Conservation (phyloP, 495 filamentous ascomycete genomes). For the Tuber magnatum region DNA sequence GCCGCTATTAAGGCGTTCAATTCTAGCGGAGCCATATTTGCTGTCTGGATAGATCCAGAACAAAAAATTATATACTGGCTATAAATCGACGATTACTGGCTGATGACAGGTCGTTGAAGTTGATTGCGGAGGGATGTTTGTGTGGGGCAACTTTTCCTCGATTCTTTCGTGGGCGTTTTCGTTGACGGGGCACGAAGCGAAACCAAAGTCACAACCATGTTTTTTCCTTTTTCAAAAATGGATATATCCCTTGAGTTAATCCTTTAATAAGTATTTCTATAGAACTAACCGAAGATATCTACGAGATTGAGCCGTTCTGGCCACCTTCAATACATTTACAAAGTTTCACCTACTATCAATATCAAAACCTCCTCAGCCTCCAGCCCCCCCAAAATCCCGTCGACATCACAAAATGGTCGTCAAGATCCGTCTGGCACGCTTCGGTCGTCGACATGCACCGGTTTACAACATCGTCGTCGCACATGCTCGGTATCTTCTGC, state of each 20-base stretch:
- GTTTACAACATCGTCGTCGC: conserved; percentile 97
- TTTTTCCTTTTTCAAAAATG: conserved; percentile 3
- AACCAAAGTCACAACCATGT: conserved; percentile 34
- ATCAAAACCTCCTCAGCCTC: not conserved
- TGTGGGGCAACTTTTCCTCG: conserved; percentile 5
- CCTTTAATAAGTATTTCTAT: not conserved
- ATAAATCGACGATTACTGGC: not conserved
- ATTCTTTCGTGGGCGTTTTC: conserved; percentile 1
- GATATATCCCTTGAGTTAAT: not conserved
- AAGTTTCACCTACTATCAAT: not conserved
- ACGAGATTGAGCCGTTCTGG: conserved; percentile 11
- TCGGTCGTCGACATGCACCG: conserved; percentile 75
- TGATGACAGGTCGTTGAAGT: not conserved
- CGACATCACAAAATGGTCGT: conserved; percentile 66
- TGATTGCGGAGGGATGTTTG: conserved; percentile 1
- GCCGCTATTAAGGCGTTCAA: conserved; percentile 48
- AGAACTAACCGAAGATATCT: not conserved
- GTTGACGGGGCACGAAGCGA: not conserved
- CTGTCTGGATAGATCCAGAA: not conserved
- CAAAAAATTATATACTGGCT: not conserved
- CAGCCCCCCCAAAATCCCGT: not conserved
- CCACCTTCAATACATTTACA: not conserved
- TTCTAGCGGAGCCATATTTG: conserved; percentile 36
- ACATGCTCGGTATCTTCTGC: conserved; percentile 69
- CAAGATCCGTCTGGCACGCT: conserved; percentile 85